phyloP scores from a whole-genome alignment of 2,329 filamentous ascomycete species.

The Rhexocercosporidium sp. region DNA sequence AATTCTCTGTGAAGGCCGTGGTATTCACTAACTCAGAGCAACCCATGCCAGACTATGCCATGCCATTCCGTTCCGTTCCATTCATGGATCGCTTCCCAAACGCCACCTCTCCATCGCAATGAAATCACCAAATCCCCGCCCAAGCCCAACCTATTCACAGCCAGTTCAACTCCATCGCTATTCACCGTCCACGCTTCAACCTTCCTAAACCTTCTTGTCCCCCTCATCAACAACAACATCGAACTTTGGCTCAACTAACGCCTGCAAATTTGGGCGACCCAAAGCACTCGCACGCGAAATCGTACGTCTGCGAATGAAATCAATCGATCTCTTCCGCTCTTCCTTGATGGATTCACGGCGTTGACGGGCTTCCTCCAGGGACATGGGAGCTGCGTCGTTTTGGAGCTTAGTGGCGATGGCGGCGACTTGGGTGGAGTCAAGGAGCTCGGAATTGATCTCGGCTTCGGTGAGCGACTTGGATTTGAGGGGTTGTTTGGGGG shows the following conservation, averaged over 20 bases:
- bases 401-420: slow-evolving; percentile 9
- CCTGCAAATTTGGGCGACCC: slow-evolving; percentile 10
- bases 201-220: neutral
- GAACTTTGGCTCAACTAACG: slow-evolving; percentile 1
- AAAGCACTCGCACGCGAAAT: slow-evolving; percentile 10
- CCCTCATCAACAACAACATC: slow-evolving; percentile 1
- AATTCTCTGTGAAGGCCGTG: neutral
- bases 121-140: neutral
- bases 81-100: neutral
- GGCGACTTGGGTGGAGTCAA: slow-evolving; percentile 7
- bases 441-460: slow-evolving; percentile 18
- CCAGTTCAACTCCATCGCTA: too few relatives aligned
- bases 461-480: slow-evolving; percentile 23
- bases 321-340: slow-evolving; percentile 24
- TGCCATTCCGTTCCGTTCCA: neutral
- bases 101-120: neutral
- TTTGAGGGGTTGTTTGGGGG: slow-evolving; percentile 10
- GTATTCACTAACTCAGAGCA: neutral
- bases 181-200: neutral
- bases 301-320: slow-evolving; percentile 29
- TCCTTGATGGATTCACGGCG: slow-evolving; percentile 29
- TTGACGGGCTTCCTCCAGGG: slow-evolving; percentile 28
- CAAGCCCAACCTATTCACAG: neutral
- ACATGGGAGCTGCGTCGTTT: slow-evolving; percentile 18
- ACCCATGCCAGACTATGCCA: neutral